A percentile compares a stretch with the other conserved stretches of the same genome.
Conservation (phyloP, 83 land plant species). For the Isoetes engelmannii region DNA sequence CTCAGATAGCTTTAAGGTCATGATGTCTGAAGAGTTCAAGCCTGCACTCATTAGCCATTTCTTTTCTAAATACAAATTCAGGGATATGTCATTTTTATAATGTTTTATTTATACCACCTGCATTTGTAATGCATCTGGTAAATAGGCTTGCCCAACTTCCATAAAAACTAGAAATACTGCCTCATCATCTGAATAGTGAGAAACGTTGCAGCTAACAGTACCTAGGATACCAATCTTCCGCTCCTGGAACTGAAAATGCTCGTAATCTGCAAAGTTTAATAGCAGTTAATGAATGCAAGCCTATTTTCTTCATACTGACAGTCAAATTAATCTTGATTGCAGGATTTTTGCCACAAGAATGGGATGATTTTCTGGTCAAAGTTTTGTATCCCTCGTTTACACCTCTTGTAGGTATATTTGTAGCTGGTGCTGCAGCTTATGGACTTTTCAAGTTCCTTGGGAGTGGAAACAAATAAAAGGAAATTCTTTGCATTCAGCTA, state of each 20-base stretch:
- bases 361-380: constrained; percentile 76
- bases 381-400: constrained; percentile 80
- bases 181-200: constrained; percentile 2
- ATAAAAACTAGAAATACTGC: no score
- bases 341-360: constrained; percentile 89
- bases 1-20: no score
- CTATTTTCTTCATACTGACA: neutral
- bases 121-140: constrained; percentile 1
- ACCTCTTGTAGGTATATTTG: constrained; percentile 76
- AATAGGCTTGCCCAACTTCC: neutral
- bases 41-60: no score
- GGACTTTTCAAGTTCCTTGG: constrained; percentile 51
- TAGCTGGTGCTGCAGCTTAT: constrained; percentile 69
- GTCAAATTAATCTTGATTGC: constrained; percentile 14
- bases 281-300: neutral
- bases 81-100: no score
- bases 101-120: neutral
- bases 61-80: no score
- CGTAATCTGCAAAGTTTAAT: neutral
- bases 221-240: neutral
- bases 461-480: neutral
- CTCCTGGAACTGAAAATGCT: neutral
- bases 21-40: no score
- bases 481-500: no score
- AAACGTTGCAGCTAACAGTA: neutral